phyloP scores from a whole-genome alignment of 768 basidiomycete species.

The Suillus spraguei region DNA sequence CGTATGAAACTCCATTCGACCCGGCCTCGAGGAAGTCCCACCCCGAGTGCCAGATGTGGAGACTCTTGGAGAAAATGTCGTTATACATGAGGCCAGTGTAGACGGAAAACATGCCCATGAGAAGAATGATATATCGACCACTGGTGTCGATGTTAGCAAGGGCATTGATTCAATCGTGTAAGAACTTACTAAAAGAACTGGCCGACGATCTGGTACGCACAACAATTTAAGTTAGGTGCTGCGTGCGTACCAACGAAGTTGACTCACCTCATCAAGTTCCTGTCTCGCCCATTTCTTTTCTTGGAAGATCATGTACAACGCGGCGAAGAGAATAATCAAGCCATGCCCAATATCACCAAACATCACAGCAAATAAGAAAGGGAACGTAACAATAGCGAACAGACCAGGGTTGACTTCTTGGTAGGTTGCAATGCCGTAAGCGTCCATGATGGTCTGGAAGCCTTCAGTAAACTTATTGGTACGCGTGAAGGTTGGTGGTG shows the following conservation, averaged over 20 bases:
- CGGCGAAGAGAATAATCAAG: slow-evolving; percentile 74
- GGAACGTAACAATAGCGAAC: slow-evolving; percentile 91
- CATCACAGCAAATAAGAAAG: slow-evolving; percentile 99
- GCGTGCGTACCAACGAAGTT: slow-evolving; percentile 9
- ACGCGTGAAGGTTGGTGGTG: slow-evolving; percentile 92
- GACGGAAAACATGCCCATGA: slow-evolving; percentile 97
- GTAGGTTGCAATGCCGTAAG: slow-evolving; percentile 92
- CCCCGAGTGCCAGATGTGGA: slow-evolving; percentile 85
- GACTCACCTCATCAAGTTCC: slow-evolving; percentile 72
- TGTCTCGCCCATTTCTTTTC: slow-evolving; percentile 78
- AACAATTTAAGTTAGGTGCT: slow-evolving; percentile 4
- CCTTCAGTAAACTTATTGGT: slow-evolving; percentile 96
- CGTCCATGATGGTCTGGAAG: slow-evolving; percentile 98
- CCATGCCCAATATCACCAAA: slow-evolving; percentile 99
- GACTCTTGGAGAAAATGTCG: slow-evolving; percentile 94
- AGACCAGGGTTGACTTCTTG: slow-evolving; percentile 97
- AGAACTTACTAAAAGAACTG: slow-evolving; percentile 89
- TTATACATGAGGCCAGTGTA: slow-evolving; percentile 99
- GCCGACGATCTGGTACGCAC: slow-evolving; percentile 62
- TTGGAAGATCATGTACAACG: slow-evolving; percentile 81
- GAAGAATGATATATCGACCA: slow-evolving; percentile 96
- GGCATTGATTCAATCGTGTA: slow-evolving; percentile 13
- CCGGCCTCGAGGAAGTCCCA: slow-evolving; percentile 77
- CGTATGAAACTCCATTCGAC: slow-evolving; percentile 45
- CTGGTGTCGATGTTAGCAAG: slow-evolving; percentile 43